Base-by-base conservation (phyloP, 1,139 yeast genomes). In the Saccharomyces hybrid region DNA sequence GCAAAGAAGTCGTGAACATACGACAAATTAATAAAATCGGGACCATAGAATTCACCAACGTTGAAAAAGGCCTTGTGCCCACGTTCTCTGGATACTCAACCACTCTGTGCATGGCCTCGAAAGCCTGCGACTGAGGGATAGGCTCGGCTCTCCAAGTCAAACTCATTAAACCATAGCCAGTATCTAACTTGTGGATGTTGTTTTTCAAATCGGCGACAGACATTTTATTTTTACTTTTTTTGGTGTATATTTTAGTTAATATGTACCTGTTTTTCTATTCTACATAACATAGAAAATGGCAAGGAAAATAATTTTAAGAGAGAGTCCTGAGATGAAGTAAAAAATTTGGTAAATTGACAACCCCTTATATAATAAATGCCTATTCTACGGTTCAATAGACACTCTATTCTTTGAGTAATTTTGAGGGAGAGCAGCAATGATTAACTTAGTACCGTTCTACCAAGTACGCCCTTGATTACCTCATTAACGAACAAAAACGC, bases 41-140 rank as follows among this genome's bases (percentile, higher is more conserved):
- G 69, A 27, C 95, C 95, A 65, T 89, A 89, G 66, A 88, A 87
- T 62, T 85, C 93, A 54, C 95, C 95, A 31, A 81, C 81, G 65
- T 88, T 88, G 72, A 88, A 73, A 57, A 85, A 77, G 31, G 78
- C 79, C 55, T 78, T 78, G 34, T 82, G 83, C 47, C 75, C 73
- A 34, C 78, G 75, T 58, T 60, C 72, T 63, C 57, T 71, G 67
- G 65, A 78, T 68, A 65, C 63, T 74, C 72, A 7, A 77, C 69
- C 8, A 75, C 78, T 53, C 68, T 73, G 48, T 72, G 66, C 64
- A 81, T 70, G 5, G 77, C 68, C 16, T 69, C 75, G 50, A 77
- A 66, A 0, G 80, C 74, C 46, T 70, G 66, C 9, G 72, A 74
- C 46, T 68, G 59, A 25, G 81, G 74, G 30, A 69, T 56, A 8